Base-by-base conservation (phyloP, 805 yeast genomes). In the Yarrowia sp. region DNA sequence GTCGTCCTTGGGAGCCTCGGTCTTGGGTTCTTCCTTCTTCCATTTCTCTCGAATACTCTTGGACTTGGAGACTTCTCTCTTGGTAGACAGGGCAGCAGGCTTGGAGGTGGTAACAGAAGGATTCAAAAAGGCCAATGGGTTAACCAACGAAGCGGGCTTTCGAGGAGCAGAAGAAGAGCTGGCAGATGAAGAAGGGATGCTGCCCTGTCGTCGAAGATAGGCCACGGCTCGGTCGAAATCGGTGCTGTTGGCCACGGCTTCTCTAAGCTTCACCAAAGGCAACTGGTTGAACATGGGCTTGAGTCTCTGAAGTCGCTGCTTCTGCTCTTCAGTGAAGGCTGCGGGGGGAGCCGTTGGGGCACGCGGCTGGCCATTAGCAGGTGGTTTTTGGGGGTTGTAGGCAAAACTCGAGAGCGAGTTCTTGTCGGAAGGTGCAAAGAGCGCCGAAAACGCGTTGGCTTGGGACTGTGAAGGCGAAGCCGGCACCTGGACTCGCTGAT, bases 271-370 rank as follows among this genome's bases (percentile, higher is more conserved):
- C 7, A 61, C 66, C 20, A 61, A 20, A 12, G 66, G 66, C 9
- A 61, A 46, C 55, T 61, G 66, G 55, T 61, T 61, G 66, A 61
- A 61, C 55, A 61, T 34, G 46, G 66, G 66, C 44, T 61, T 61
- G 30, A 61, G 55, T 2, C 66, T 36, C 15, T 61, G 66, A 6
- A 61, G 55, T 2, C 53, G 55, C 66, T 46, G 55, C 9, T 61
- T 61, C 38, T 61, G 66, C 40, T 61, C 55, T 3, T 34, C 55
- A 3, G 66, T 60, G 10, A 60, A 60, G 14, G 43, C 36, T 1
- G 34, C 55, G 14, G 55, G 39, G 3, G 55, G 9, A 3, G 53
- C n/a, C 4, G 20, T 10, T 13, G 53, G 4, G 14, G 30, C 30
- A 24, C 30, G 30, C 30, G 33, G 64, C 19, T n/a, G 40, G 1